Evolutionary conservation across 192 early-diverging fungal genomes (phyloP).

Genomic region (Gaertneriomyces sp.): DNA sequence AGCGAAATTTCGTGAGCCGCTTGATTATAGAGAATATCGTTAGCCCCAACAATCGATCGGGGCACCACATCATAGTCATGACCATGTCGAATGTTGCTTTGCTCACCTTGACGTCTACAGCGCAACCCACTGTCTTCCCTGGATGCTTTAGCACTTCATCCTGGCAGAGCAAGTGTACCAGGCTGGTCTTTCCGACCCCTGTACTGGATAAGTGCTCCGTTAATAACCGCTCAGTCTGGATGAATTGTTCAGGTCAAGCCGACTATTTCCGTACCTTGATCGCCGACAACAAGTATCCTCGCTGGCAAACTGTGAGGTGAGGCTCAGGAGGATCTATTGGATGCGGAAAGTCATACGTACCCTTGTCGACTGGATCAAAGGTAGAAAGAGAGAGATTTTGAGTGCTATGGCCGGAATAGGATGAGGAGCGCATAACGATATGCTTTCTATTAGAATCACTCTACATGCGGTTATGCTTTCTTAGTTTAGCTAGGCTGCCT

Average conservation of each 20-base stretch:
- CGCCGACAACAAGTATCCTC: constrained; percentile 28
- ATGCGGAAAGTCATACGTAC: background rate
- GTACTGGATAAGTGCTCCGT: background rate
- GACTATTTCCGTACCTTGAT: constrained; percentile 17
- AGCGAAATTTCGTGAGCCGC: background rate
- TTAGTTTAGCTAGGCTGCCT: too few relatives aligned
- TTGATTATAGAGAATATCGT: background rate
- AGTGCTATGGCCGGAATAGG: too few relatives aligned
- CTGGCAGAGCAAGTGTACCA: constrained; percentile 52
- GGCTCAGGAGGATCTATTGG: background rate
- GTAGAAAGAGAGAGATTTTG: constrained; percentile 10
- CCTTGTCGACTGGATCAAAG: constrained; percentile 27
- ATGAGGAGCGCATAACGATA: too few relatives aligned
- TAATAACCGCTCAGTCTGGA: background rate
- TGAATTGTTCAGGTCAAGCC: background rate
- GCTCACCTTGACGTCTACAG: constrained; percentile 48
- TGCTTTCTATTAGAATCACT: too few relatives aligned
- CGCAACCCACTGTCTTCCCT: constrained; percentile 48
- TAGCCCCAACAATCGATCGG: background rate
- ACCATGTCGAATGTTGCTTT: background rate
- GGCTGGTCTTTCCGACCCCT: constrained; percentile 51
- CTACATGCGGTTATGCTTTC: too few relatives aligned
- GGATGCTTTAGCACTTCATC: constrained; percentile 36
- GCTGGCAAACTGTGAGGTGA: background rate
- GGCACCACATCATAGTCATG: constrained; percentile 1